Base-by-base conservation (phyloP, 2,329 filamentous ascomycete genomes). In the Colletotrichum sp. region DNA sequence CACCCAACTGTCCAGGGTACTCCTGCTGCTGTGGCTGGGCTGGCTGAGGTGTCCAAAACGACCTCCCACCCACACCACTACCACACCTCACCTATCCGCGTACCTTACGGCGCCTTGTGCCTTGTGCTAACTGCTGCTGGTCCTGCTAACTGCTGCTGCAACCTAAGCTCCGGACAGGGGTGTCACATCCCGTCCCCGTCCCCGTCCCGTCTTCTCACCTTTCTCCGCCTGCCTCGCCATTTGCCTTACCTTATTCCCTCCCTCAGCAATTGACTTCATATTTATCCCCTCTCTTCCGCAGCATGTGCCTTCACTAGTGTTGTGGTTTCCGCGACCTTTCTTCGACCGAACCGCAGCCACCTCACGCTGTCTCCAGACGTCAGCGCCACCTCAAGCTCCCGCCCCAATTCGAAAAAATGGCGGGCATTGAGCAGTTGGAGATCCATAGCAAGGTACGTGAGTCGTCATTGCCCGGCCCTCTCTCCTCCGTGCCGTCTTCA, bases 371-470 rank as follows among this genome's bases (percentile, higher is more conserved):
- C 28, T 25, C 32, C 39, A 52, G 36, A 64, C 55, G 15, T 15
- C 66, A 68, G 66, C 66, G 57, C 32, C 30, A 39, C 69, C 73
- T 63, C 25, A n/a, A 72, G 63, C 73, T 72, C 28, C 68, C n/a
- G 30, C 34, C 22, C 8, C 44, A 64, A 55, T 22, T 68, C 57
- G 68, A 66, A 65, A 86, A 79, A 76, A 98, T 98, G 96, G 96
- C 95, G 76, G 95, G 95, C 83, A 98, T 98, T 89, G 97, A 99
- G 88, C 95, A 98, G 87, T 90, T 99, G 80, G 95, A 98, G 86
- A 95, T 99, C 80, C 96, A 98, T 86, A 98, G 96, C 92, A 98
- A 98, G 93, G 96, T 97, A 90, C 80, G 88, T 82, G 72, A 64
- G 61, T 55, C 69, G 61, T 27, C 30, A 36, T 30, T 27, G 30